These are phyloP conservation scores for Cyberlindnera misumaiensis DNA, from an alignment of 805 yeast genomes.

Conservation along the genomic window DNA sequence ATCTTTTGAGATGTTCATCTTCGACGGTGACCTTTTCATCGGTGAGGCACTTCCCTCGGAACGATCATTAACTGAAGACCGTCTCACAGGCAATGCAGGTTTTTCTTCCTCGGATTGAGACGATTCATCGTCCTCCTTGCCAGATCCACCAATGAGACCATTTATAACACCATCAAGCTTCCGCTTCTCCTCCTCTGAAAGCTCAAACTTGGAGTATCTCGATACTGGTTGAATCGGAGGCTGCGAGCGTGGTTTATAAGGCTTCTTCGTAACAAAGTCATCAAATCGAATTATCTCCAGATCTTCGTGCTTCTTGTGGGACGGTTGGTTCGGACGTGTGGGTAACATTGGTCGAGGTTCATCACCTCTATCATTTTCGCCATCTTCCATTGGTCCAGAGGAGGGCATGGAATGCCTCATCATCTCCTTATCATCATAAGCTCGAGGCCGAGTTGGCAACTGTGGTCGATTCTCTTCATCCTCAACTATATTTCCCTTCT, in stretches of 20 bases:
- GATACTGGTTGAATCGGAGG: background rate
- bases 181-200: constrained; percentile 14
- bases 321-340: constrained; percentile 1
- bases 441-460: background rate
- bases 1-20: constrained; percentile 7
- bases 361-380: background rate
- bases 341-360: background rate
- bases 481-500: background rate
- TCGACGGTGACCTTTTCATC: constrained; percentile 17
- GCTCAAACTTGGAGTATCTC: constrained; percentile 16
- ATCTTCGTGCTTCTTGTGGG: constrained; percentile 9
- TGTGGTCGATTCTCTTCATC: too few species aligned
- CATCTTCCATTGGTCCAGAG: background rate
- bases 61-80: background rate
- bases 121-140: background rate
- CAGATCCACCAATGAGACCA: constrained; percentile 9
- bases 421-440: background rate
- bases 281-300: constrained; percentile 22
- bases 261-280: constrained; percentile 13
- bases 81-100: constrained; percentile 5
- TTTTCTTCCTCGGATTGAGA: background rate
- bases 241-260: background rate
- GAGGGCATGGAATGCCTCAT: background rate
- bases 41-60: constrained; percentile 5
- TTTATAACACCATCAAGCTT: constrained; percentile 15